Evolutionary conservation across 163 green algal species (phyloP).

Genomic region (Prototheca cutis): DNA sequence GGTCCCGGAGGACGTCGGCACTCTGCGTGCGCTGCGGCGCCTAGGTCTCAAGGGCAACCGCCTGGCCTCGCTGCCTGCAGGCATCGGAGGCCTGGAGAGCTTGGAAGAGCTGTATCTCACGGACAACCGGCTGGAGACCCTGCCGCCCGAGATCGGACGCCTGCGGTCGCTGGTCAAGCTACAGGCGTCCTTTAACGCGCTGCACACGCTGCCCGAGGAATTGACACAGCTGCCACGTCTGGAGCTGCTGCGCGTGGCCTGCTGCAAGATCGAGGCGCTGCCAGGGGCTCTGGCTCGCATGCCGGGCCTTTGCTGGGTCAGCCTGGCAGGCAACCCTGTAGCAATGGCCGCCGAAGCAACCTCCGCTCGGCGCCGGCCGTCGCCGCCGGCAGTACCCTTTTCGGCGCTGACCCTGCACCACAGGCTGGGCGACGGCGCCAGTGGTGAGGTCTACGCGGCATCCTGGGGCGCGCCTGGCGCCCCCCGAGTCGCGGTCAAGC

Average conservation of each 20-base stretch:
- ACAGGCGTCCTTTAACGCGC: slow-evolving; percentile 39
- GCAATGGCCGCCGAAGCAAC: slow-evolving; percentile 3
- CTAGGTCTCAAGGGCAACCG: slow-evolving; percentile 49
- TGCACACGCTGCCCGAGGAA: slow-evolving; percentile 25
- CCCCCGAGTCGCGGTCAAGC: slow-evolving; percentile 42
- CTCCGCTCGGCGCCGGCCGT: neutral
- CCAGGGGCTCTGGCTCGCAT: slow-evolving; percentile 22
- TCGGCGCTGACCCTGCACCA: slow-evolving; percentile 14
- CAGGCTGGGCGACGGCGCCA: slow-evolving; percentile 41
- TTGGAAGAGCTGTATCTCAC: slow-evolving; percentile 44
- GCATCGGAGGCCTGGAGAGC: slow-evolving; percentile 9
- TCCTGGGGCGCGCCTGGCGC: slow-evolving; percentile 12
- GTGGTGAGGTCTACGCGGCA: slow-evolving; percentile 38
- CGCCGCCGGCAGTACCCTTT: slow-evolving; percentile 5
- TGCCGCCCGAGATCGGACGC: slow-evolving; percentile 30
- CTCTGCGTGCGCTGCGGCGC: slow-evolving; percentile 24
- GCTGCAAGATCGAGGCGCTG: slow-evolving; percentile 31
- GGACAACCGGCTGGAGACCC: slow-evolving; percentile 31
- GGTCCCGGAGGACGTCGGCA: slow-evolving; percentile 24
- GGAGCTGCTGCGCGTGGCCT: slow-evolving; percentile 51
- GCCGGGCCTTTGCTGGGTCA: slow-evolving; percentile 45
- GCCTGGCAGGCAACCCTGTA: slow-evolving; percentile 45
- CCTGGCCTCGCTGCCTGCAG: slow-evolving; percentile 15
- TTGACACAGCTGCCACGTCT: slow-evolving; percentile 33
- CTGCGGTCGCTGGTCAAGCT: slow-evolving; percentile 45